Percentiles rank a stretch among this genome's conserved stretches.
Conservation (phyloP, 1,284 basidiomycete genomes). For the Stygiomarasmius scandens region DNA sequence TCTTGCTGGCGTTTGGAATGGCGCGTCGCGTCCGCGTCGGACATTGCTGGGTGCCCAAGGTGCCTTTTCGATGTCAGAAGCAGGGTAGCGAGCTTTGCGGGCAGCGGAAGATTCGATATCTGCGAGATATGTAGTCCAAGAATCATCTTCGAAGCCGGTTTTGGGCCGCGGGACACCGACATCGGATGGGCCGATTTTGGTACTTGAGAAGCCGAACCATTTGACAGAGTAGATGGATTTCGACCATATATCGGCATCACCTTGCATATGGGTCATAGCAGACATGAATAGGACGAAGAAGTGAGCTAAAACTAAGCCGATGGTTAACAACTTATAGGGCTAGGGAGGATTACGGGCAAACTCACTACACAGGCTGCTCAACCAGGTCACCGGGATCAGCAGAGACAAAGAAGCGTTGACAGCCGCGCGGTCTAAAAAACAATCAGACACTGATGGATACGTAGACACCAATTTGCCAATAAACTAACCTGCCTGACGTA, state of each 20-base stretch:
- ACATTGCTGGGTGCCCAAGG: constrained; percentile 46
- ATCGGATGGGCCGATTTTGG: constrained; percentile 14
- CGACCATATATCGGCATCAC: constrained; percentile 52
- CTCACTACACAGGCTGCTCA: constrained; percentile 55
- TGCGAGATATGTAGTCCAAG: constrained; percentile 31
- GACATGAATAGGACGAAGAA: constrained; percentile 53
- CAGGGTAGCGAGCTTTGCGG: constrained; percentile 21
- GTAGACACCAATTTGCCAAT: constrained; percentile 8
- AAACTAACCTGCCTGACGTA: constrained; percentile 43
- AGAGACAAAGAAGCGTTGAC: constrained; percentile 57
- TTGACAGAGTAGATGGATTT: constrained; percentile 50
- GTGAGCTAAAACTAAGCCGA: constrained; percentile 50
- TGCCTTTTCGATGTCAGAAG: constrained; percentile 30
- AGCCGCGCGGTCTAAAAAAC: constrained; percentile 38
- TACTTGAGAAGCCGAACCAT: constrained; percentile 50
- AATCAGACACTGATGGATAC: constrained; percentile 3
- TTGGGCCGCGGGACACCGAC: constrained; percentile 8
- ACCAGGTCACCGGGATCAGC: constrained; percentile 57
- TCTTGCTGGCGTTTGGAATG: constrained; percentile 30
- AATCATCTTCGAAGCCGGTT: constrained; percentile 20
- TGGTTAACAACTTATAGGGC: constrained; percentile 14
- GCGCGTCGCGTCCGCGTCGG: constrained; percentile 56
- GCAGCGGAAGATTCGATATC: constrained; percentile 31
- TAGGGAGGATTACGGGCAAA: constrained; percentile 10
- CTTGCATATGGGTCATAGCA: constrained; percentile 43